phyloP scores from a whole-genome alignment of 2,329 filamentous ascomycete species.

The Beauveria varroae region DNA sequence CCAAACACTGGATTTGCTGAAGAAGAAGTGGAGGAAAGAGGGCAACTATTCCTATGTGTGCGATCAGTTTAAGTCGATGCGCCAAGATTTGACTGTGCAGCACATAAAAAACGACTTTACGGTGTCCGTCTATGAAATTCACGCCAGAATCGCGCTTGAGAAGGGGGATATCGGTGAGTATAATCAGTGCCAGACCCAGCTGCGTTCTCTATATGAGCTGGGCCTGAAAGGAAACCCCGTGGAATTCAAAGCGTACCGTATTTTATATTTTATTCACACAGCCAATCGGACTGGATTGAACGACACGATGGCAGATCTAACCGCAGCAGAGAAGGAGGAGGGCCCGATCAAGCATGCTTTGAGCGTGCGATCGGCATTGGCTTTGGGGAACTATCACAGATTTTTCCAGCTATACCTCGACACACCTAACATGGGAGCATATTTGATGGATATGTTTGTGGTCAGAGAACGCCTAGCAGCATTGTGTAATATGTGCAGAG shows the following conservation, averaged over 20 bases:
- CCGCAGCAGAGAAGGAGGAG: slow-evolving; percentile 86
- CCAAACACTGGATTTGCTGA: slow-evolving; percentile 79
- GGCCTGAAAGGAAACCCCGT: slow-evolving; percentile 81
- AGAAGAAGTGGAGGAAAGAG: slow-evolving; percentile 90
- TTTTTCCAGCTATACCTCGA: slow-evolving; percentile 96
- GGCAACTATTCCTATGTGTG: slow-evolving; percentile 96
- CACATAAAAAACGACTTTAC: slow-evolving; percentile 96
- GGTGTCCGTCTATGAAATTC: slow-evolving; percentile 92
- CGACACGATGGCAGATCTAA: slow-evolving; percentile 98
- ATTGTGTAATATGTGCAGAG: slow-evolving; percentile 86
- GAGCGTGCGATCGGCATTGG: slow-evolving; percentile 81
- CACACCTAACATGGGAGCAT: slow-evolving; percentile 93
- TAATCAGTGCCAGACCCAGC: slow-evolving; percentile 99
- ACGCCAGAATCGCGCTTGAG: slow-evolving; percentile 93
- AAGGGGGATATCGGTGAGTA: slow-evolving; percentile 99
- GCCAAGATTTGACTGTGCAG: slow-evolving; percentile 96
- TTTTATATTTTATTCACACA: slow-evolving; percentile 98
- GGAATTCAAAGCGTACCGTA: slow-evolving; percentile 99
- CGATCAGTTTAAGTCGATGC: slow-evolving; percentile 97
- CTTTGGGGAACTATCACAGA: slow-evolving; percentile 91
- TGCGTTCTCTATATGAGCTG: slow-evolving; percentile 83
- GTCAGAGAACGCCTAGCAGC: slow-evolving; percentile 86
- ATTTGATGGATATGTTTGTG: slow-evolving; percentile 99
- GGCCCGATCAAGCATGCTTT: slow-evolving; percentile 82
- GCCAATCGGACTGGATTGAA: slow-evolving; percentile 98